phyloP scores from a whole-genome alignment of 2,329 filamentous ascomycete genomes.

The Ophiosphaerella herpotricha region DNA sequence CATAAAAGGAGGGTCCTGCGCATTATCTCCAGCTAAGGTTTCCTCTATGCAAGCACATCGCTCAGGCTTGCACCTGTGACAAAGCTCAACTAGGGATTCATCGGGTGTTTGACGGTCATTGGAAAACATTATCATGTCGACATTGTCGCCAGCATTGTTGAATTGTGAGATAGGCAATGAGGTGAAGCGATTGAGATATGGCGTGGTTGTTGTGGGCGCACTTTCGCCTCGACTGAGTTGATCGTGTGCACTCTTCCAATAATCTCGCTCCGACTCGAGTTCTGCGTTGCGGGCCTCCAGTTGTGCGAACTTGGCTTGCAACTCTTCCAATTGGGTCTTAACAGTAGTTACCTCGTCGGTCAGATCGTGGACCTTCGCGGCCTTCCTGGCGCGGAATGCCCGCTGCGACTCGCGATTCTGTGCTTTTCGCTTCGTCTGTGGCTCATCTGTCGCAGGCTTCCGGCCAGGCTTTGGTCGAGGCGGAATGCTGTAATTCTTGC shows the following conservation, averaged over 20 bases:
- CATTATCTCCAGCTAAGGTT: slow-evolving; percentile 8
- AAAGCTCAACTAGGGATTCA: neutral
- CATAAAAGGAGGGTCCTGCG: slow-evolving; percentile 19
- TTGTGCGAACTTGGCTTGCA: slow-evolving; percentile 5
- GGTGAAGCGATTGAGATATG: neutral
- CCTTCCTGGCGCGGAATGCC: slow-evolving; percentile 85
- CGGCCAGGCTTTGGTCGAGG: slow-evolving; percentile 70
- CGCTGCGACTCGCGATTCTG: slow-evolving; percentile 93
- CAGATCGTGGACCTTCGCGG: slow-evolving; percentile 76
- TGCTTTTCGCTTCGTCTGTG: slow-evolving; percentile 88
- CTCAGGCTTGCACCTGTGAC: slow-evolving; percentile 31
- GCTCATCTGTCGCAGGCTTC: slow-evolving; percentile 91
- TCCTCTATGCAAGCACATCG: slow-evolving; percentile 41
- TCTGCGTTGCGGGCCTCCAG: slow-evolving; percentile 13
- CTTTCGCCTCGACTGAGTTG: too few species aligned
- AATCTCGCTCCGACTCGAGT: slow-evolving; percentile 10
- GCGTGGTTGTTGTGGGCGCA: too few species aligned
- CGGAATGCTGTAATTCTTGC: slow-evolving; percentile 44
- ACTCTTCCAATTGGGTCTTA: slow-evolving; percentile 14
- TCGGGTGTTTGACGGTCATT: neutral
- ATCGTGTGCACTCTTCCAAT: slow-evolving; percentile 1
- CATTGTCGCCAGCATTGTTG: neutral
- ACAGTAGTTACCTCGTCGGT: slow-evolving; percentile 37
- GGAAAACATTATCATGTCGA: neutral
- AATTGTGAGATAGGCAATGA: neutral